Percentiles rank a stretch among this genome's conserved stretches.
phyloP scores from a whole-genome alignment of 345 rosid species.

The Eucalyptus leucophloia region DNA sequence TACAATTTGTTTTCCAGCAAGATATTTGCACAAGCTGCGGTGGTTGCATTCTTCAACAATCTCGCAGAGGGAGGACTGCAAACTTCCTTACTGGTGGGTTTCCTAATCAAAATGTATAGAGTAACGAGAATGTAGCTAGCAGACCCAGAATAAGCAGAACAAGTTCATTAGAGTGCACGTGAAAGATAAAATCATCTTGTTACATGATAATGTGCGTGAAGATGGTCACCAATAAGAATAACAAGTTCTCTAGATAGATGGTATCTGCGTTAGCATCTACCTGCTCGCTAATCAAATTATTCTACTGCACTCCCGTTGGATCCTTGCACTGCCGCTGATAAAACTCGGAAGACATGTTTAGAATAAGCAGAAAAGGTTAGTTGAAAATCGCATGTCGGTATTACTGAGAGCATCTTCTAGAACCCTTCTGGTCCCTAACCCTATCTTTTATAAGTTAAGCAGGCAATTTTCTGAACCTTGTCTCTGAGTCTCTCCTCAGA shows the following conservation, averaged over 20 bases:
- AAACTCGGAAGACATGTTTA: neutral
- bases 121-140: neutral
- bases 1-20: conserved; percentile 22
- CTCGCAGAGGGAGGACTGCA: conserved; percentile 57
- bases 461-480: neutral
- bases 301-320: neutral
- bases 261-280: neutral
- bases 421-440: neutral
- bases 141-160: neutral
- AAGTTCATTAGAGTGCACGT: neutral
- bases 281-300: neutral
- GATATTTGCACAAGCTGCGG: conserved; percentile 55
- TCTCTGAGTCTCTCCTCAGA: neutral
- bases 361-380: neutral
- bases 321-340: neutral
- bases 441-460: neutral
- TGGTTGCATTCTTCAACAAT: conserved; percentile 66
- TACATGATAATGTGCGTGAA: neutral
- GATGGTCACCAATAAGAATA: neutral
- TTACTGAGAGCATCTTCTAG: neutral
- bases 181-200: neutral
- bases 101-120: neutral
- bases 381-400: neutral
- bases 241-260: neutral
- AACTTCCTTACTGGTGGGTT: conserved; percentile 45